Base-by-base conservation (phyloP, 306 rosid species). In the Carpinus viminea region DNA sequence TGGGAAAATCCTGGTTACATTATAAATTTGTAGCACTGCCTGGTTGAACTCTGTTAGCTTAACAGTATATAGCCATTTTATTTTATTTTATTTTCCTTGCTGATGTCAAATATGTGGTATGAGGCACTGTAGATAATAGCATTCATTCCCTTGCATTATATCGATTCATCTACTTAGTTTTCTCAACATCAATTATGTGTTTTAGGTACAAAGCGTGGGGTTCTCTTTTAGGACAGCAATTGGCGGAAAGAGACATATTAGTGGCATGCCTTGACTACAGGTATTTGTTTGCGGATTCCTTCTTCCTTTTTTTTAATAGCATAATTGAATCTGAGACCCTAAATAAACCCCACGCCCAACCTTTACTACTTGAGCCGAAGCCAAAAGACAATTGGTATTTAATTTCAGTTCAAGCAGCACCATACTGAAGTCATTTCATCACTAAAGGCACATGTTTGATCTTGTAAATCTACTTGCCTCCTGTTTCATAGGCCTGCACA, bases 181-280 rank as follows among this genome's bases (percentile, higher is more conserved):
- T 5, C 57, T 74, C 46, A 74, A 75, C 64, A 18, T 78, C 78
- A 81, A 78, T 72, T 82, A 78, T 84, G 64, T 68, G 45, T 47
- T 2, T 26, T 71, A 96, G 99, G 91, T 87, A 96, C 78, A 96
- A 96, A 90, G 98, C 99, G 56, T 96, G 99, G 98, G 99, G 99
- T 74, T 81, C 97, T 72, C 89, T 96, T 81, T 84, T 93, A 82
- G 99, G 98, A 78, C 78, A 90, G 54, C 94, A 86, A 81, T 85
- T 96, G 83, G 98, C 96, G 62, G 96, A 96, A 84, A 88, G 97
- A 87, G 95, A 83, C 79, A 84, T 96, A 77, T 85, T 96, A 8
- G 99, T 96, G 81, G 99, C 99, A 70, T 89, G 94, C 81, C 0
- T 88, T 73, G 99, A 96, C 89, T 96, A 96, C 91, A 90, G 98